Evolutionary conservation across 2,329 filamentous ascomycete species (phyloP).

Genomic region (Sporothrix euskadiensis): DNA sequence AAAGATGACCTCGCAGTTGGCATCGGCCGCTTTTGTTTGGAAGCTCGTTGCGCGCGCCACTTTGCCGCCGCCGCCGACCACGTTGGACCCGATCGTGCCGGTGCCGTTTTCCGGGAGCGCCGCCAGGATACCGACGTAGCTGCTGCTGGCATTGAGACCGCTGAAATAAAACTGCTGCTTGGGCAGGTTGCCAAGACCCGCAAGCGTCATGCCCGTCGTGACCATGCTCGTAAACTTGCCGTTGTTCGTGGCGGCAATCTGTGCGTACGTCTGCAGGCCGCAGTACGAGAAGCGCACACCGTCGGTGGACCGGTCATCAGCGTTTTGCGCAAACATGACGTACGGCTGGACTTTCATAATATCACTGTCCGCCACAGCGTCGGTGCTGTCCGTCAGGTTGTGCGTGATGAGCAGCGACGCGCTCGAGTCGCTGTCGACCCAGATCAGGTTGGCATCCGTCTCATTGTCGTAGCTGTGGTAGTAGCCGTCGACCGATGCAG

Average conservation of each 20-base stretch:
- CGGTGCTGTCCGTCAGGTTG: constrained; percentile 62
- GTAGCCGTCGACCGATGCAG: constrained; percentile 74
- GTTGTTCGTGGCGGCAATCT: constrained; percentile 60
- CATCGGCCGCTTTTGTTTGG: constrained; percentile 61
- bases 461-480: constrained; percentile 67
- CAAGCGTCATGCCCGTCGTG: constrained; percentile 66
- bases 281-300: constrained; percentile 82
- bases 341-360: constrained; percentile 64
- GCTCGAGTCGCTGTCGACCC: constrained; percentile 81
- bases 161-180: constrained; percentile 88
- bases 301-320: constrained; percentile 58
- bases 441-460: constrained; percentile 61
- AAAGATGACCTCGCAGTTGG: constrained; percentile 82
- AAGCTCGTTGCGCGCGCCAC: constrained; percentile 75
- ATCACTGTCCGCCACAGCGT: constrained; percentile 53
- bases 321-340: constrained; percentile 71
- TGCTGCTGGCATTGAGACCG: constrained; percentile 69
- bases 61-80: constrained; percentile 70
- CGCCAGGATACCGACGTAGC: constrained; percentile 73
- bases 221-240: constrained; percentile 52
- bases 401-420: constrained; percentile 78
- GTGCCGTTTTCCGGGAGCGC: constrained; percentile 64
- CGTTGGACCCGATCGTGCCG: constrained; percentile 45
- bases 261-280: constrained; percentile 67
- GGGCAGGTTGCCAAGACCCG: constrained; percentile 65